Conservation (phyloP, 306 rosid species). For the Oemleria cerasiformis region DNA sequence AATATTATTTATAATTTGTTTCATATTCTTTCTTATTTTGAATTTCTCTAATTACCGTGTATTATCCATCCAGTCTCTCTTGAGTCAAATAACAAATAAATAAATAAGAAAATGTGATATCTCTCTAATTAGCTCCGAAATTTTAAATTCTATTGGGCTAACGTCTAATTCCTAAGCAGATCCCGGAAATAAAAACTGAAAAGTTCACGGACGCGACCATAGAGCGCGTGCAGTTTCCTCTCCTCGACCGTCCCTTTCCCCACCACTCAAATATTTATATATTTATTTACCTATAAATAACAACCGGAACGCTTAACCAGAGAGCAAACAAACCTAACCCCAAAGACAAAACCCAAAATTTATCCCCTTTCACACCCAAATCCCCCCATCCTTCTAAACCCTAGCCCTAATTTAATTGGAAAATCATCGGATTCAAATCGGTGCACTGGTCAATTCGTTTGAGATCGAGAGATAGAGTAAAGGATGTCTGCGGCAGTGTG, state of each 20-base stretch:
- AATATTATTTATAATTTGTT: too few species aligned
- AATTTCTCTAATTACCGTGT: too few species aligned
- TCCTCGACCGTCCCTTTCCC: neutral
- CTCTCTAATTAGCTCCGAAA: neutral
- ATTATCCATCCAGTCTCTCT: too few species aligned
- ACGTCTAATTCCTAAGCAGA: neutral
- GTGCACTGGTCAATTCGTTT: neutral
- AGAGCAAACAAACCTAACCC: conserved; percentile 28
- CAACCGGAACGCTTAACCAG: neutral
- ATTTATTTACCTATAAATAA: neutral
- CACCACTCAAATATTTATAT: neutral
- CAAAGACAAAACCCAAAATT: conserved; percentile 24
- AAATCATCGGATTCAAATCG: conserved; percentile 15
- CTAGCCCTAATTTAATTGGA: conserved; percentile 10
- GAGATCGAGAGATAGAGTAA: conserved; percentile 25
- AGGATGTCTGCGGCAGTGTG: conserved; percentile 99
- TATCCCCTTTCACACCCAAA: neutral
- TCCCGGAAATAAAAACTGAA: neutral
- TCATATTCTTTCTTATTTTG: too few species aligned
- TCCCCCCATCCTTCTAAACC: neutral
- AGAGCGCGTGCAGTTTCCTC: conserved; percentile 1
- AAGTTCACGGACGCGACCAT: neutral
- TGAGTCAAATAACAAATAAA: neutral
- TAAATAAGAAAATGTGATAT: neutral
- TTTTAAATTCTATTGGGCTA: neutral